Base-by-base conservation (phyloP, 495 filamentous ascomycete species). In the Penicillium fimorum region DNA sequence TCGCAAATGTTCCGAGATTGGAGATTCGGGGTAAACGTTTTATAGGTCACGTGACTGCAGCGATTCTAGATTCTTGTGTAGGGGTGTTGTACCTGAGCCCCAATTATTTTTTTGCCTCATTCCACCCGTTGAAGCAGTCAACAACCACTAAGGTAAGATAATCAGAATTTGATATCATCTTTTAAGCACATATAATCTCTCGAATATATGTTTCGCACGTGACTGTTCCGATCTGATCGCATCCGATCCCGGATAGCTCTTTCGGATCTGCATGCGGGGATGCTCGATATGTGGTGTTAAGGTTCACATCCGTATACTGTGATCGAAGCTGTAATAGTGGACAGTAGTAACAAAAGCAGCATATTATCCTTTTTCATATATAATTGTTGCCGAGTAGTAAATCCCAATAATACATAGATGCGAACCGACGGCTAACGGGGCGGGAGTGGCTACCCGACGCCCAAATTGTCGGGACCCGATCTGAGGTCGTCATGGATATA, bases 181-280 rank as follows among this genome's bases (percentile, higher is more conserved):
- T 12, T 2, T 12, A 32, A 35, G 32, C 32, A 35, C 15, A 37
- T n/a, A 6, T 9, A 33, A 11, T 33, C 10, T 33, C 30, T 33
- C 11, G 10, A 12, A 33, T 9, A 33, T 33, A 27, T 33, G 30
- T 1, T 1, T 1, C 4, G 43, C 60, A 59, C 59, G 53, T 63
- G 60, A 60, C 20, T 5, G 35, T 45, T 65, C 63, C 60, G 63
- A 65, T 65, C 63, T 56, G 49, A 59, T 62, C 60, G 50, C 53
- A 55, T 65, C 63, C 63, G 63, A 47, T 47, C 22, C 25, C 57
- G 44, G 47, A 46, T 50, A 20, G 17, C 42, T 5, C 30, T 57
- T 60, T 66, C 63, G 63, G 60, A 66, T 63, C 56, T 55, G 53
- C 56, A 47, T 45, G 43, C 49, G 63, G 54, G 59, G 56, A 50